phyloP scores from a whole-genome alignment of 208 protist species.

The Trypanosoma lewisi region DNA sequence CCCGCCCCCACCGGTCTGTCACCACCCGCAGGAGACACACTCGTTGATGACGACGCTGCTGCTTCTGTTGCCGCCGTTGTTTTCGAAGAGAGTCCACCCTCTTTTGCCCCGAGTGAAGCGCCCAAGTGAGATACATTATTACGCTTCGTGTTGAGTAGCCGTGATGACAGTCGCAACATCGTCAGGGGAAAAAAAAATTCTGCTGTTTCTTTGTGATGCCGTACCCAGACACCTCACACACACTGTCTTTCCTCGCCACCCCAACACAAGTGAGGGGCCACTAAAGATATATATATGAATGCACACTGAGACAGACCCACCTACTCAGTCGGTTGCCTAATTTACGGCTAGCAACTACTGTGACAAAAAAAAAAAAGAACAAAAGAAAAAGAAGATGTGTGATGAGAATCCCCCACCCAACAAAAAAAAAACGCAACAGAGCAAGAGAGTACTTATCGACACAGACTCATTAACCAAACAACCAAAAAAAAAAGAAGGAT shows the following conservation, averaged over 20 bases:
- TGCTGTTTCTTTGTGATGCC: no score
- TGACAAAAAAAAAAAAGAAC: no score
- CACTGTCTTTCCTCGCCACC: no score
- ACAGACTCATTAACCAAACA: not conserved
- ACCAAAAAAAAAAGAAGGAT: not conserved
- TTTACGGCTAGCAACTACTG: no score
- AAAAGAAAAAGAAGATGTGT: not conserved
- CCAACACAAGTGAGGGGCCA: no score
- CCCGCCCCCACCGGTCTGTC: not conserved
- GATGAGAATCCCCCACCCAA: not conserved
- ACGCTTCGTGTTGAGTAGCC: not conserved
- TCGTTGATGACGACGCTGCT: not conserved
- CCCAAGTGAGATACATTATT: not conserved
- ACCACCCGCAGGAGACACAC: not conserved
- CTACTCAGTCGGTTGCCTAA: no score
- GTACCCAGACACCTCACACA: no score
- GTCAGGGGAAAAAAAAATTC: not conserved
- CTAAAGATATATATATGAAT: no score
- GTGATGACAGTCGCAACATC: slow-evolving; percentile 7
- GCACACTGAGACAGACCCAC: no score
- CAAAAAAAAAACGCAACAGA: slow-evolving; percentile 3
- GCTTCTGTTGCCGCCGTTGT: not conserved
- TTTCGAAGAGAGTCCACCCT: not conserved
- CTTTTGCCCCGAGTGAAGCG: not conserved
- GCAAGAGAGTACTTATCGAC: no score